A percentile compares a stretch with the other conserved stretches of the same genome.
Conservation (phyloP, 2,329 filamentous ascomycete species). For the Cladophialophora bantiana region DNA sequence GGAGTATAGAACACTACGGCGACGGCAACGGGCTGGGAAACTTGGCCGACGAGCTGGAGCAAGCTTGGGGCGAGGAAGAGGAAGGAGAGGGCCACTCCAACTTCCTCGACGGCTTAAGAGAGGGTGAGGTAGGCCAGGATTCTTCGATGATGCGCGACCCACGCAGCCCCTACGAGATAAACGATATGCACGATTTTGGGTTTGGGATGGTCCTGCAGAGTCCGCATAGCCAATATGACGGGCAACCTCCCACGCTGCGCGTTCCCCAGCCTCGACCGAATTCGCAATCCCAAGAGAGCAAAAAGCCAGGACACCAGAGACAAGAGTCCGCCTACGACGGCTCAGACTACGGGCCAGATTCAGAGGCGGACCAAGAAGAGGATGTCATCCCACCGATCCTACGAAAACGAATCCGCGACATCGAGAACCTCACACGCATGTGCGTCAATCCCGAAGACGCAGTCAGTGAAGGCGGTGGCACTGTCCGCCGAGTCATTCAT, state of each 20-base stretch:
- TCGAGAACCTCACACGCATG: conserved; percentile 62
- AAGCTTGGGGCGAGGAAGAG: conserved; percentile 64
- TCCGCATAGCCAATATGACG: conserved; percentile 36
- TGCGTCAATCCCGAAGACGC: conserved; percentile 39
- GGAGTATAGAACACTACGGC: conserved; percentile 36
- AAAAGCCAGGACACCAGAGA: conserved; percentile 49
- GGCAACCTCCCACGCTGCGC: conserved; percentile 24
- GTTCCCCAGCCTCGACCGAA: conserved; percentile 51
- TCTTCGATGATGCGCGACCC: conserved; percentile 20
- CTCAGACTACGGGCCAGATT: conserved; percentile 65
- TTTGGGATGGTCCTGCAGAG: conserved; percentile 35
- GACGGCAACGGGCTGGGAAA: conserved; percentile 64
- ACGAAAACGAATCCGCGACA: conserved; percentile 61
- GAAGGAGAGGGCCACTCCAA: conserved; percentile 55
- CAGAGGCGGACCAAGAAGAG: conserved; percentile 60
- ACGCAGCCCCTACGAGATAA: conserved; percentile 33
- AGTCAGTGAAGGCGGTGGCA: conserved; percentile 58
- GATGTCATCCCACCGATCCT: conserved; percentile 61
- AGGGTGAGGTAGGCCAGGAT: conserved; percentile 42
- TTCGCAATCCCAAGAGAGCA: conserved; percentile 46
- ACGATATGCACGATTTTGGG: conserved; percentile 38
- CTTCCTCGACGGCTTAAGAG: conserved; percentile 45
- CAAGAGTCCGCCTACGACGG: conserved; percentile 62
- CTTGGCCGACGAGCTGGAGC: conserved; percentile 68
- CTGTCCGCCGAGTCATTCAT: conserved; percentile 61